Evolutionary conservation across 257 asterid genomes (phyloP), one percentile per base, ranked within the genome.

Genomic region (Rhazya stricta): DNA sequence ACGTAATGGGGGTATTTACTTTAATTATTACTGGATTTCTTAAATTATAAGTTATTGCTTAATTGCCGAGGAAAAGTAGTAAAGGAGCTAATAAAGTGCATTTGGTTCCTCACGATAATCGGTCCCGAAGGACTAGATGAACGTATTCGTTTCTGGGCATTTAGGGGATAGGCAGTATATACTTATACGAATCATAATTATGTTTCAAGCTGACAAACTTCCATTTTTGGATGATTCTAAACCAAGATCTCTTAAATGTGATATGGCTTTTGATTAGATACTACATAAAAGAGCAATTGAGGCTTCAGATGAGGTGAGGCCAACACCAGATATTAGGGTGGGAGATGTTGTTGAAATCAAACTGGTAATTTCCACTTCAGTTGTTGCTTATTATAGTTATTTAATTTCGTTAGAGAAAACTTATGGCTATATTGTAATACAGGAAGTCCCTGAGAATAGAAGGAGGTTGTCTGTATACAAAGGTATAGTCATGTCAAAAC

Each of bases 331-430:
- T 78, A 88, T 93, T 69, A 92, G 96, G 72, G 81, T 89, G 16
- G 97, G 98, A 32, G 98, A 94, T 80, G 53, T 94, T 62, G 97
- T 94, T 45, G 94, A 91, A 83, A 90, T 94, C 80, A 94, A 94
- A 85, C 88, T 90, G 90, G 98, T 94, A 81, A 48, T 36, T 21
- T 54, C 0, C 27, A 12, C 25, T 39, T 70, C 74, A 1, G 41
- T 73, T 12, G 32, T 6, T 75, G 69, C 53, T 36, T 9, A 16
- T 62, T 54, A 6, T 23, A 9, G n/a, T 65, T 6, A 25, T 53
- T 53, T 6, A 15, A 25, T 27, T 68, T 67, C 34, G 16, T 9
- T 56, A 39, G 69, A 69, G 60, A 46, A 39, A 72, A 78, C 67
- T 73, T 80, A 74, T 69, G 63, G 39, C 42, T 62, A 50, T 67